Percentiles rank a stretch among this genome's conserved stretches.
These are phyloP conservation scores for Boletus sp. DNA, from an alignment of 768 basidiomycete species.

Conservation along the genomic window DNA sequence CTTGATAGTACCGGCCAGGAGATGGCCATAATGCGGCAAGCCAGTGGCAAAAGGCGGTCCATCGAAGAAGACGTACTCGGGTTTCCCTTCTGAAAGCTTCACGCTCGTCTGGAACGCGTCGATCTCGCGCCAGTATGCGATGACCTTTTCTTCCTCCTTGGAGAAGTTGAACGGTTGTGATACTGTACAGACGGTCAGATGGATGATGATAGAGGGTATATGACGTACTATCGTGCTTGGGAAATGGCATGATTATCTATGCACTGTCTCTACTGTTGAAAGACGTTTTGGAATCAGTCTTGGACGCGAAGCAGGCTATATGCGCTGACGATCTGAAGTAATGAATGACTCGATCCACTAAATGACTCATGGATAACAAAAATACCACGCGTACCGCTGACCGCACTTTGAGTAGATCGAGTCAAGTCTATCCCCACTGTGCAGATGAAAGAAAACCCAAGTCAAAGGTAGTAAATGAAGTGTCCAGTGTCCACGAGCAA, in stretches of 20 bases:
- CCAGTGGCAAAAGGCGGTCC: slow-evolving; percentile 98
- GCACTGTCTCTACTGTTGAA: neutral
- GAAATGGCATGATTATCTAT: slow-evolving; percentile 53
- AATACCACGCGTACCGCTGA: neutral
- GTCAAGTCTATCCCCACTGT: neutral
- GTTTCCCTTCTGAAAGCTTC: slow-evolving; percentile 87
- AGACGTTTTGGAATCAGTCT: neutral
- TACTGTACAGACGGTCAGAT: slow-evolving; percentile 43
- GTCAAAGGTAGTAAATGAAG: neutral
- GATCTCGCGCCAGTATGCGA: slow-evolving; percentile 92
- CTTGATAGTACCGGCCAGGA: slow-evolving; percentile 92
- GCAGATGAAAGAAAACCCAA: neutral
- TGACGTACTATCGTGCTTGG: slow-evolving; percentile 67
- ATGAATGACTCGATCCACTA: slow-evolving; percentile 14
- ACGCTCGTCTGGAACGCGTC: slow-evolving; percentile 96
- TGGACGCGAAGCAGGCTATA: neutral
- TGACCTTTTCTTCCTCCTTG: slow-evolving; percentile 86
- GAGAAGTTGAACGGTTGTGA: slow-evolving; percentile 78
- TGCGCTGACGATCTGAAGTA: neutral
- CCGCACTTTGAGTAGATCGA: neutral
- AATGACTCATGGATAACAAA: slow-evolving; percentile 3
- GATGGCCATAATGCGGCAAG: slow-evolving; percentile 92
- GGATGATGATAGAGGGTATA: neutral
- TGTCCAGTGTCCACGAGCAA: neutral
- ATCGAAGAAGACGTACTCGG: slow-evolving; percentile 94